phyloP scores from a whole-genome alignment of 1,284 basidiomycete species.

The Papiliotrema nemorosa region DNA sequence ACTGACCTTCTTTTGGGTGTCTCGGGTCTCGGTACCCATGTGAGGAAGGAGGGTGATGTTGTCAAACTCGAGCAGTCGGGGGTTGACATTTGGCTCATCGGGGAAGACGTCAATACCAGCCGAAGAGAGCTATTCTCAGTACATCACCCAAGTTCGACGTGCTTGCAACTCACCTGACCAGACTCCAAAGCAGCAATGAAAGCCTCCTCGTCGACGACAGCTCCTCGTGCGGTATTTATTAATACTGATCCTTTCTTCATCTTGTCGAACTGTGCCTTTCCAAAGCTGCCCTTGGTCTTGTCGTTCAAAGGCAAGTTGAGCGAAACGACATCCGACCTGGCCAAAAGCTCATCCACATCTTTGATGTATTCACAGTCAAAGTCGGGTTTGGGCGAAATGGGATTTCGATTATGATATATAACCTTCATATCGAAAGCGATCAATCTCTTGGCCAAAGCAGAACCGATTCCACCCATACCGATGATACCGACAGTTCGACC shows the following conservation, averaged over 20 bases:
- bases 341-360: constrained; percentile 66
- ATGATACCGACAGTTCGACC: constrained; percentile 77
- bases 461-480: constrained; percentile 85
- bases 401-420: constrained; percentile 73
- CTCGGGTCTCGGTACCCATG: constrained; percentile 81
- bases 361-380: constrained; percentile 71
- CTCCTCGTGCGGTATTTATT: constrained; percentile 86
- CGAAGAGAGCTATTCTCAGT: constrained; percentile 60
- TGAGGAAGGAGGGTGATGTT: constrained; percentile 82
- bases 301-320: constrained; percentile 55
- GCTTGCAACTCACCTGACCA: constrained; percentile 52
- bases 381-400: constrained; percentile 58
- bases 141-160: background rate
- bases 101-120: constrained; percentile 89
- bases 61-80: constrained; percentile 70
- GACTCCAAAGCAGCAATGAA: constrained; percentile 72
- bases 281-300: constrained; percentile 72
- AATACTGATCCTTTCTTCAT: constrained; percentile 78
- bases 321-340: constrained; percentile 69
- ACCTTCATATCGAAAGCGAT: constrained; percentile 65
- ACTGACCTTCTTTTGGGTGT: constrained; percentile 71
- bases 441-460: constrained; percentile 42
- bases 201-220: constrained; percentile 81
- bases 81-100: constrained; percentile 80
- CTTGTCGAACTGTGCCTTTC: constrained; percentile 69